phyloP scores from a whole-genome alignment of 345 rosid genomes.

The Cardamine chenopodiifolia region DNA sequence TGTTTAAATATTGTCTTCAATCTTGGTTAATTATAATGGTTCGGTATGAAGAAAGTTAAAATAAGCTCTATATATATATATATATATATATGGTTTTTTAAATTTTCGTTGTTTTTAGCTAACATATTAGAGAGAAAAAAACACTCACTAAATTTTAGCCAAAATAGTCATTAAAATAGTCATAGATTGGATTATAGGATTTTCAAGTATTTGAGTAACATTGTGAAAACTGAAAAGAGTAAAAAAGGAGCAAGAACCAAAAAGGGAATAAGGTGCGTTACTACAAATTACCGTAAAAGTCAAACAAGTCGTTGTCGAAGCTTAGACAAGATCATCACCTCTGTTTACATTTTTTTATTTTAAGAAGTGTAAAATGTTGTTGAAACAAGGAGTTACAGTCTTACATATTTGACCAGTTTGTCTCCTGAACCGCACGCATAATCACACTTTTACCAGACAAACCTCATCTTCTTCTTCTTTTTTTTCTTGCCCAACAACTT shows the following conservation, averaged over 20 bases:
- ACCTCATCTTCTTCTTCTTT: slow-evolving; percentile 10
- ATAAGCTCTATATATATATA: too few relatives aligned
- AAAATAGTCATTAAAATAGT: not conserved
- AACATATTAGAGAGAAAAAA: not conserved
- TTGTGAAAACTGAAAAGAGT: slow-evolving; percentile 18
- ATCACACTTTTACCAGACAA: slow-evolving; percentile 42
- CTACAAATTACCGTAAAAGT: slow-evolving; percentile 31
- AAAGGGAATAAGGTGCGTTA: not conserved
- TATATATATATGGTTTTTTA: not conserved
- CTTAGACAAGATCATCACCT: slow-evolving; percentile 40
- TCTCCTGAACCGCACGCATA: slow-evolving; percentile 40
- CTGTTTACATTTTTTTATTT: slow-evolving; percentile 13
- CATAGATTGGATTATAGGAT: not conserved
- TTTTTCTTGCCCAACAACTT: slow-evolving; percentile 29
- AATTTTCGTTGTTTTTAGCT: not conserved
- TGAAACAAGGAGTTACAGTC: slow-evolving; percentile 31
- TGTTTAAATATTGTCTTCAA: slow-evolving; percentile 26
- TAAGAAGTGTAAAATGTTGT: slow-evolving; percentile 31
- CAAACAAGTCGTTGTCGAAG: slow-evolving; percentile 40
- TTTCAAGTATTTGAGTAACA: not conserved
- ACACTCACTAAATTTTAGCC: not conserved
- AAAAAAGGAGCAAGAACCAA: not conserved
- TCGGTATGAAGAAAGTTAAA: not conserved
- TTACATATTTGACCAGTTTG: slow-evolving; percentile 35
- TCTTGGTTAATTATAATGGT: slow-evolving; percentile 29